These are phyloP conservation scores for Acanthamoeba lenticulata DNA, from an alignment of 208 protist species.

Conservation along the genomic window DNA sequence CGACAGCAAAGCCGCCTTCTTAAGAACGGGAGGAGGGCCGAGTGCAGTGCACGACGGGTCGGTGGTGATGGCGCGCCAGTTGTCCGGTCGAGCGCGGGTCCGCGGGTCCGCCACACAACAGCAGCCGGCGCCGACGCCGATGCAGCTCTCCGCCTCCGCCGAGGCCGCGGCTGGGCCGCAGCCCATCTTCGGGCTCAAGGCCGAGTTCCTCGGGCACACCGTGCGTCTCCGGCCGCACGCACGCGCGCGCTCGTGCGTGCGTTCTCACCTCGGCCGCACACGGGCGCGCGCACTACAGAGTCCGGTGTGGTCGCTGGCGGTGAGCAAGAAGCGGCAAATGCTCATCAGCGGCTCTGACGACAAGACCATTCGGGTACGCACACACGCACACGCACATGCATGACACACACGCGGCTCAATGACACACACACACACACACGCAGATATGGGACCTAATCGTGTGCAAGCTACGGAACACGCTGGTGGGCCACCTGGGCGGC, in stretches of 20 bases:
- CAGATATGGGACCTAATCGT: constrained; percentile 28
- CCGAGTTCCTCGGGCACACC: constrained; percentile 9
- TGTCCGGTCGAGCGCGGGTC: too few relatives aligned
- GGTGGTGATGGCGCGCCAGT: too few relatives aligned
- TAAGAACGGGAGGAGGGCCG: too few relatives aligned
- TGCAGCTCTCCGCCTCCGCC: not conserved
- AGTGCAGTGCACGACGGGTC: too few relatives aligned
- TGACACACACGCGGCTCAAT: not conserved
- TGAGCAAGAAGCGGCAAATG: not conserved
- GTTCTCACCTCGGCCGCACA: not conserved
- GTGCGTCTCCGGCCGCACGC: not conserved
- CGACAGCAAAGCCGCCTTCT: constrained; percentile 5
- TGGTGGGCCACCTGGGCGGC: constrained; percentile 9
- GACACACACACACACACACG: not conserved
- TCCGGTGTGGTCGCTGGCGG: constrained; percentile 47
- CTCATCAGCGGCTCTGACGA: constrained; percentile 56
- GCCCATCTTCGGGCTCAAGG: constrained; percentile 39
- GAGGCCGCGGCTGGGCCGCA: not conserved
- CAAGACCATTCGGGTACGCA: constrained; percentile 17
- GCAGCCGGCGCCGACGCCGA: too few relatives aligned
- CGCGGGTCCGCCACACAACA: too few relatives aligned
- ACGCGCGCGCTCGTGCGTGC: not conserved
- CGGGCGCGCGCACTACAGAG: not conserved
- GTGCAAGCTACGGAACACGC: constrained; percentile 6
- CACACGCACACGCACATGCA: not conserved